Evolutionary conservation across 73 alveolate species (phyloP), one percentile per base, ranked within the genome.

Genomic region (Halteria grandinella): DNA sequence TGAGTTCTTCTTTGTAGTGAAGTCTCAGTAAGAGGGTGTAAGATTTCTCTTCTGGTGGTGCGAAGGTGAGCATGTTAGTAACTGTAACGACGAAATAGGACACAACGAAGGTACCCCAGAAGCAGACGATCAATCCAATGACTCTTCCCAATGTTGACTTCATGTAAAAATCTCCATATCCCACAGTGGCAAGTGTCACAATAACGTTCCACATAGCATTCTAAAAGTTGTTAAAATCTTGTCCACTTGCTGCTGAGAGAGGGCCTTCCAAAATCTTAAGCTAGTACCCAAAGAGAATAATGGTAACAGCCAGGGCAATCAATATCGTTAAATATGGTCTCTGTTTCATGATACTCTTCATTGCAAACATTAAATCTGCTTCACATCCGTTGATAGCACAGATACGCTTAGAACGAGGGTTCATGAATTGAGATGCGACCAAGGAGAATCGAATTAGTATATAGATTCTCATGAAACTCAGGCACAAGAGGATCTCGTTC

Each of bases 121-220:
- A 77, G 85, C 98, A 91, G 60, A 94, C 89, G 43, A 94, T 49
- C 51, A 91, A 70, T 40, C 93, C 83, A 18, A 95, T 89, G 1
- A 94, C 47, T 75, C 99, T 85, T 53, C 99, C 99, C 66, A 95
- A 82, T 31, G 84, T 86, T n/a, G 99, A 94, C 69, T 94, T 89
- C 6, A 98, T 97, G 64, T 89, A 95, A 72, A 89, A 89, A 86
- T 95, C 99, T 25, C 99, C 99, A 87, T 95, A 95, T 58, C 99
- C 99, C 28, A 94, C 93, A 20, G 98, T 89, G 52, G 97, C 78
- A 52, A 91, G 85, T 32, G 98, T 95, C 15, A 95, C 89, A n/a
- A 96, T 91, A 36, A 93, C 93, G 57, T 77, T 73, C 99, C 99
- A 95, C 74, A 94, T 83, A 0, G 97, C 94, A 72, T 91, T 95